phyloP scores from a whole-genome alignment of 257 asterid genomes.

The Penstemon newberryi region DNA sequence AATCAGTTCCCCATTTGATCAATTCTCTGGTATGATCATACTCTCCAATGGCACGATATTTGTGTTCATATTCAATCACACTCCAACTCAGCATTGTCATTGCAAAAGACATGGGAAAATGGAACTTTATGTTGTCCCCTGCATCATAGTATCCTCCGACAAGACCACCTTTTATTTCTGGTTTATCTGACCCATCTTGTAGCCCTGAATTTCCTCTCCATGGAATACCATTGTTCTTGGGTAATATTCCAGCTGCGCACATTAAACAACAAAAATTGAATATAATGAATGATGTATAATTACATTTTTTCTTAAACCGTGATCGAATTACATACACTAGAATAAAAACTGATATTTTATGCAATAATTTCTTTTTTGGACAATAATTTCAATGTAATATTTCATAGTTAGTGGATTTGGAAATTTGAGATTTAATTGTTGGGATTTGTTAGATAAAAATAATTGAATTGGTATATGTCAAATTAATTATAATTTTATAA shows the following conservation, averaged over 20 bases:
- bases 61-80: slow-evolving; percentile 79
- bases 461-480: too few species aligned
- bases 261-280: not conserved
- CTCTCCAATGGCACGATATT: slow-evolving; percentile 68
- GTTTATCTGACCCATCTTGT: slow-evolving; percentile 59
- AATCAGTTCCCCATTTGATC: slow-evolving; percentile 93
- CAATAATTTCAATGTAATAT: too few species aligned
- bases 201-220: slow-evolving; percentile 90
- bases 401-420: too few species aligned
- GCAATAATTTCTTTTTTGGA: too few species aligned
- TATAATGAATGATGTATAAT: too few species aligned
- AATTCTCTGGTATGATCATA: slow-evolving; percentile 66
- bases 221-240: slow-evolving; percentile 56
- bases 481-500: too few species aligned
- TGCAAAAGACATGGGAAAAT: slow-evolving; percentile 89
- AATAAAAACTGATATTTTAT: too few species aligned
- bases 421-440: too few species aligned
- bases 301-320: too few species aligned
- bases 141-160: slow-evolving; percentile 94
- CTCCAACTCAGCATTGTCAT: slow-evolving; percentile 97
- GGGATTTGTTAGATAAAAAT: too few species aligned
- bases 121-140: slow-evolving; percentile 76
- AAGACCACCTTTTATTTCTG: slow-evolving; percentile 69
- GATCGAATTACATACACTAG: too few species aligned
- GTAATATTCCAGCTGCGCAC: slow-evolving; percentile 72